Base-by-base conservation (phyloP, 768 basidiomycete species). In the Trichaptum fuscoviolaceum region DNA sequence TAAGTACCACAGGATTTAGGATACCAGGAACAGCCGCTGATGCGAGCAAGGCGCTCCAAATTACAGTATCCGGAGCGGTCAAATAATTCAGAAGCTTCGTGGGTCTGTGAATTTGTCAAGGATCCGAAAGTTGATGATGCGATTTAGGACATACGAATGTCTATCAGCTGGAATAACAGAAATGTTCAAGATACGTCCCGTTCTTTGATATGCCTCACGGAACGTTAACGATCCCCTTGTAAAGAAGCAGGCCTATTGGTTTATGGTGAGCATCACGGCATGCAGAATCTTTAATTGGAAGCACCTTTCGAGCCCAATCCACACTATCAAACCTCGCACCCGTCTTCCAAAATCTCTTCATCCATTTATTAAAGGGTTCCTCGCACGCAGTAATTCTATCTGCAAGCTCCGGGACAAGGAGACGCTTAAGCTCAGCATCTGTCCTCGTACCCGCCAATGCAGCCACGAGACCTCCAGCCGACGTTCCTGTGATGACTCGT, bases 1-100 rank as follows among this genome's bases (percentile, higher is more conserved):
- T 92, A 64, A 99, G 77, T 0, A 95, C 95, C 18, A 99, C 96
- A 5, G 96, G 95, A 70, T 97, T 96, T 57, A 98, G 75, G 70
- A 98, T 96, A 0, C 96, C 95, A 0, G 96, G 96, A 1, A 97
- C 96, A 25, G 96, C 96, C 2, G 96, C 95, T 5, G 93, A 95
- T 7, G 95, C 94, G 57, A 96, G 78, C 42, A 92, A 71, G 1
- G 90, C 89, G 58, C 85, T 88, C 91, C 90, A 93, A 65, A 92
- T 91, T 23, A 92, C 80, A 2, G 90, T 91, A 74, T 99, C 92
- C 0, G 97, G 97, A n/a, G 95, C 92, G 23, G 95, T 96, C 68
- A 98, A 85, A 73, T 97, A 95, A 75, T 99, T 99, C 12, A 99
- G 81, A 1, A 99, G 79, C 76, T 98, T 98, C 1, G 97, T 98